Evolutionary conservation across 345 rosid genomes (phyloP).

Genomic region (Citrus sinensis): DNA sequence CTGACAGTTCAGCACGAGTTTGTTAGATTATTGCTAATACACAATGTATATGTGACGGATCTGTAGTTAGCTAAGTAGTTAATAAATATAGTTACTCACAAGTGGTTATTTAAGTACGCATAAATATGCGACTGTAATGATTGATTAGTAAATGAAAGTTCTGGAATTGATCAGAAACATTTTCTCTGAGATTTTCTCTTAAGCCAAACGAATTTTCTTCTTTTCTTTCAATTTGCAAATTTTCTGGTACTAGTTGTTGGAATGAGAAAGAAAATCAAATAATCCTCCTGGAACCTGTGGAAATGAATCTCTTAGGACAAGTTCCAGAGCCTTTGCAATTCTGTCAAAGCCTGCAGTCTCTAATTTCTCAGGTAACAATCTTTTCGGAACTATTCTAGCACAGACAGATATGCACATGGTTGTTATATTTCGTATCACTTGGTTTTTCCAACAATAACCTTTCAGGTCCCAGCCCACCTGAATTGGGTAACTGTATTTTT

Average conservation of each 20-base stretch:
- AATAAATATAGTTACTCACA: too few relatives aligned
- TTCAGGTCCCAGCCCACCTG: slow-evolving; percentile 63
- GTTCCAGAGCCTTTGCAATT: slow-evolving; percentile 58
- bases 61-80: too few relatives aligned
- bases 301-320: slow-evolving; percentile 56
- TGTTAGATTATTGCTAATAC: too few relatives aligned
- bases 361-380: slow-evolving; percentile 68
- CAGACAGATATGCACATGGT: slow-evolving; percentile 58
- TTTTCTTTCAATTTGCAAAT: too few relatives aligned
- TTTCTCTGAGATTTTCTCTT: too few relatives aligned
- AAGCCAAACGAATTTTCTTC: too few relatives aligned
- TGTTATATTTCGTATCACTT: slow-evolving; percentile 63
- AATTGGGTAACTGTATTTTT: slow-evolving; percentile 54
- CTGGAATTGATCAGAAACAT: too few relatives aligned
- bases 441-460: slow-evolving; percentile 62
- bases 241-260: slow-evolving; percentile 37
- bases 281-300: slow-evolving; percentile 42
- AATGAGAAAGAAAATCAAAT: slow-evolving; percentile 69
- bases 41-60: too few relatives aligned
- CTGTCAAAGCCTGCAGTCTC: slow-evolving; percentile 54
- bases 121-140: too few relatives aligned
- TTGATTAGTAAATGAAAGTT: too few relatives aligned
- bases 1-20: too few relatives aligned
- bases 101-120: too few relatives aligned
- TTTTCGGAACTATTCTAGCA: slow-evolving; percentile 64